Evolutionary conservation across 169 alveolate genomes (phyloP), one percentile per base, ranked within the genome.

Genomic region (Eimeria acervulina): DNA sequence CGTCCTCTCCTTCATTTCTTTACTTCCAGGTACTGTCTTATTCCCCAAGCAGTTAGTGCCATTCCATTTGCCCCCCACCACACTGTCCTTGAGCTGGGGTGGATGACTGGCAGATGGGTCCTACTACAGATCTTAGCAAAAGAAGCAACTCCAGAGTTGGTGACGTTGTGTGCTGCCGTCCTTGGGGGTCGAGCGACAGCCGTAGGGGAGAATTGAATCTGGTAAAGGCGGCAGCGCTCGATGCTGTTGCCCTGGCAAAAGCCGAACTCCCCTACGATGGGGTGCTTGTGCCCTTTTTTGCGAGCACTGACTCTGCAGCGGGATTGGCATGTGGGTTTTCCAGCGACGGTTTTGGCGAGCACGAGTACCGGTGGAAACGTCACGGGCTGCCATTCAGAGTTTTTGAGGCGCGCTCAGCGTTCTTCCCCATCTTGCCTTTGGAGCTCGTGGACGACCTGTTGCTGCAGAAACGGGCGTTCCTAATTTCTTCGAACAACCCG

Each of bases 1-100:
- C 6, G 96, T 95, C 47, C 90, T 95, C 59, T 66, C 95, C 23
- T 70, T 95, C 23, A 63, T 95, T 55, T 95, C 97, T 23, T 95
- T 95, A 28, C 70, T 95, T 33, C 95, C 97, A 33, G 95, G 95
- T 70, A 66, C 21, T 38, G 70, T 38, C 23, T 44, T 38, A 36
- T 31, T 31, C 33, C 84, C 15, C 36, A 36, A 19, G 8, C 55
- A 74, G 36, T 66, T 0, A 66, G 23, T n/a, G 8, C 21, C 40
- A 1, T n/a, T 66, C 40, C 76, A 26, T 28, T 28, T 28, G 7
- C 21, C 8, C 21, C 7, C 8, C 40, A 17, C 1, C 40, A n/a
- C 76, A 28, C 76, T 8, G 21, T 59, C 68, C 68, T 15, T 59
- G 68, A 59, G 68, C 21, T 15, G 68, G 68, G 8, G 31, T 59